Evolutionary conservation across 225 moss, liverwort and hornwort species (phyloP), one percentile per base, ranked within the genome.

Genomic region (Ulota crispa): DNA sequence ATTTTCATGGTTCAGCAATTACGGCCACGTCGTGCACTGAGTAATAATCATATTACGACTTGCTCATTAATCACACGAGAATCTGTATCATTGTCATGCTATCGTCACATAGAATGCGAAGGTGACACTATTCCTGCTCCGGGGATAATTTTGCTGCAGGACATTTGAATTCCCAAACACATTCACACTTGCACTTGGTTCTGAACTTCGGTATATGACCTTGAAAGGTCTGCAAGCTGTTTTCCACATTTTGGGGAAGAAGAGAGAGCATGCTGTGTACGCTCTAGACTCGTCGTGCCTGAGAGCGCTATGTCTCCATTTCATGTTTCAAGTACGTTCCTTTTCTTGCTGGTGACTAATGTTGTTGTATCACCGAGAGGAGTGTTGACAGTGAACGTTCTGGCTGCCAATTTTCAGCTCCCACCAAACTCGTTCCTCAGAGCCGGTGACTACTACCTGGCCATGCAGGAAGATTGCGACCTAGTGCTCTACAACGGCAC

Each of bases 401-500:
- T 64, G 54, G 64, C 23, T 18, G 7, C 72, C 37, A 72, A 64
- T 72, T 53, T 62, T 3, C 18, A 28, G 27, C 65, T 73, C 4
- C 64, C 39, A 36, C 36, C 50, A 27, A 81, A 55, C 64, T 52
- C 62, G 1, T 42, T 52, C 64, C 65, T 81, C 24, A 41, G 73
- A 50, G 64, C 34, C 13, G 72, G 73, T 10, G 45, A 65, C 4
- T 73, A 27, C 13, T 39, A 26, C 39, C 73, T 74, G 3, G 32
- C 36, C 64, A 52, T 66, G 63, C 65, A 64, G 37, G 64, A 64
- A 71, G 64, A 81, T 53, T 39, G 73, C 39, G 37, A 73, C 64
- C 64, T 73, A 4, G 73, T 81, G 3, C 18, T 81, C 28, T 54
- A 39, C 73, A 20, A 63, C 7, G 23, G 28, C 24, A 32, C 62